Evolutionary conservation across 2,329 filamentous ascomycete species (phyloP).

Genomic region (Paradendryphiella salina): DNA sequence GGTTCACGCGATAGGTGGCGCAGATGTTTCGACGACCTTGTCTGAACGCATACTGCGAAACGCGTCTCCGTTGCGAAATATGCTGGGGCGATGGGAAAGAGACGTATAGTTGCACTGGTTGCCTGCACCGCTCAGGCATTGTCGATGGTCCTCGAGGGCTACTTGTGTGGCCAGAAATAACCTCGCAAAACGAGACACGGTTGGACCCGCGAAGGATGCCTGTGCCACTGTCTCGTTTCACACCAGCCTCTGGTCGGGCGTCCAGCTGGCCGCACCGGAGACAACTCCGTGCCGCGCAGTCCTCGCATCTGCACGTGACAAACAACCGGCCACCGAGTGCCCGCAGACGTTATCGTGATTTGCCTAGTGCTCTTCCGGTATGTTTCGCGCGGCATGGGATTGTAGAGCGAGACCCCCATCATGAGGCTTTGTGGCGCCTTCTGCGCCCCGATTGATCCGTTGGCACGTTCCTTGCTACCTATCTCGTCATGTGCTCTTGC

Average conservation of each 20-base stretch:
- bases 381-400: constrained; percentile 1
- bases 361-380: constrained; percentile 5
- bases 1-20: background rate
- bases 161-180: constrained; percentile 4
- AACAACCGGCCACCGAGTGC: constrained; percentile 7
- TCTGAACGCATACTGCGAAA: background rate
- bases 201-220: constrained; percentile 9
- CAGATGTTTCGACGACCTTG: background rate
- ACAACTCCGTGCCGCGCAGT: constrained; percentile 6
- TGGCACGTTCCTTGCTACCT: background rate
- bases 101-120: background rate
- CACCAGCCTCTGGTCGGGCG: background rate
- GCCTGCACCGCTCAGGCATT: background rate
- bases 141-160: background rate
- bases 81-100: too few relatives aligned
- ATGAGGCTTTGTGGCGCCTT: constrained; percentile 7
- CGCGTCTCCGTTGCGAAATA: background rate
- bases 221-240: constrained; percentile 6
- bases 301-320: constrained; percentile 4
- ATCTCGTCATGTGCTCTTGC: background rate
- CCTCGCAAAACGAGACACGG: constrained; percentile 7
- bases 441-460: constrained; percentile 8
- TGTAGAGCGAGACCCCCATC: background rate
- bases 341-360: background rate
- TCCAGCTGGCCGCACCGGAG: constrained; percentile 3